Percentiles rank a stretch among this genome's conserved stretches.
Conservation (phyloP, 768 basidiomycete species). For the Cyclocybe cylindracea region DNA sequence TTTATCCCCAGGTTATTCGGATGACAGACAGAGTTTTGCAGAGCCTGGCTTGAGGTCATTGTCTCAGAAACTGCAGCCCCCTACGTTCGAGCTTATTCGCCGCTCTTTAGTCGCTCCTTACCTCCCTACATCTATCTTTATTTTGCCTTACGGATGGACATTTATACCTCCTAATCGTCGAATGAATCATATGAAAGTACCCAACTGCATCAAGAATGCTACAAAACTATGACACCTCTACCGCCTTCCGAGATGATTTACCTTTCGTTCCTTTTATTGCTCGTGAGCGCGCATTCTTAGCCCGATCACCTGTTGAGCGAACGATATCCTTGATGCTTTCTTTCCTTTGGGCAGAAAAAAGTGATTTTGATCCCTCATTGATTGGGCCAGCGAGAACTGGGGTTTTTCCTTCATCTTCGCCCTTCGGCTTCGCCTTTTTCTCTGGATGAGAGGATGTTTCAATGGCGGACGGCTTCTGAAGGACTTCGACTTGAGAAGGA, state of each 20-base stretch:
- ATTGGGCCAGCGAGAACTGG: neutral
- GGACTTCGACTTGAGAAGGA: neutral
- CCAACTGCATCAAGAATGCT: too few relatives aligned
- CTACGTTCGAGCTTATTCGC: neutral
- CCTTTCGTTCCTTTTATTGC: conserved; percentile 18
- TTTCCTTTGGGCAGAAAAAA: neutral
- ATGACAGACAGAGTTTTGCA: conserved; percentile 65
- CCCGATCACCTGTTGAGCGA: conserved; percentile 36
- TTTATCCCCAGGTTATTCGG: conserved; percentile 54
- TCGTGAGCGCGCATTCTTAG: conserved; percentile 36
- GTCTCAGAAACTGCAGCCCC: neutral
- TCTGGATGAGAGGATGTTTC: neutral
- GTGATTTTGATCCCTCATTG: conserved; percentile 1
- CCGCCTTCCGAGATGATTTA: neutral
- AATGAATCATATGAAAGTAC: too few relatives aligned
- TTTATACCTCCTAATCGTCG: too few relatives aligned
- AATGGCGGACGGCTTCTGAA: neutral
- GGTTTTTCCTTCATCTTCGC: neutral
- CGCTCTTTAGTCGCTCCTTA: neutral
- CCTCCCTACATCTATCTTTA: neutral
- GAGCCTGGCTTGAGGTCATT: conserved; percentile 46
- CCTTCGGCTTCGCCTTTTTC: conserved; percentile 5
- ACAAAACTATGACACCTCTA: neutral
- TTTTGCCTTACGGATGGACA: neutral
- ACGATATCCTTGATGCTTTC: conserved; percentile 33